Evolutionary conservation across 2,329 filamentous ascomycete species (phyloP).

Genomic region (Penicillium vulpinum): DNA sequence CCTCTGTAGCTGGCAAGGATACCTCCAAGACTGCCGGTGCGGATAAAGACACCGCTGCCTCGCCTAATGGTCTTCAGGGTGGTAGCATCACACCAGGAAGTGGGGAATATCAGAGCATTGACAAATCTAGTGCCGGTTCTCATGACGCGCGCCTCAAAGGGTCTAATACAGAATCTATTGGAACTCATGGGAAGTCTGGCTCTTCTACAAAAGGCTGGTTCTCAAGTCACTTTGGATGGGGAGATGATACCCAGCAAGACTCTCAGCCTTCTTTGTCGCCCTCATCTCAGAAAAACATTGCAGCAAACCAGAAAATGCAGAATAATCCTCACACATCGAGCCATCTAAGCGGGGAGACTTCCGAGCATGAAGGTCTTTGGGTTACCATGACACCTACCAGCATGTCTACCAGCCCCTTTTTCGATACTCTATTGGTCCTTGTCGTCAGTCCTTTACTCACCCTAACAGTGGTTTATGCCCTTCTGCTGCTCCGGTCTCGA

Average conservation of each 20-base stretch:
- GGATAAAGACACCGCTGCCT: slow-evolving; percentile 33
- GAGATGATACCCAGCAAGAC: slow-evolving; percentile 18
- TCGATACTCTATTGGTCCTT: slow-evolving; percentile 94
- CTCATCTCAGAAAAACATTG: slow-evolving; percentile 7
- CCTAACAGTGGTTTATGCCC: slow-evolving; percentile 85
- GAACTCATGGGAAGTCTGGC: slow-evolving; percentile 10
- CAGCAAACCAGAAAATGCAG: slow-evolving; percentile 20
- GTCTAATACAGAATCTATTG: slow-evolving; percentile 9
- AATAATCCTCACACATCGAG: slow-evolving; percentile 11
- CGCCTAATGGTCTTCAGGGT: slow-evolving; percentile 53
- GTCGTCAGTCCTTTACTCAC: slow-evolving; percentile 92
- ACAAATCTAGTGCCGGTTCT: slow-evolving; percentile 26
- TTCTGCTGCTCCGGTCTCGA: slow-evolving; percentile 81
- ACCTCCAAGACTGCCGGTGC: slow-evolving; percentile 32
- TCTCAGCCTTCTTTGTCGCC: slow-evolving; percentile 15
- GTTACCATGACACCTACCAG: slow-evolving; percentile 92
- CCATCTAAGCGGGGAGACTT: slow-evolving; percentile 36
- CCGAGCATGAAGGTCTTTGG: slow-evolving; percentile 78
- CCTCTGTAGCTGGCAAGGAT: slow-evolving; percentile 24
- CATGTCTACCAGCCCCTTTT: slow-evolving; percentile 85
- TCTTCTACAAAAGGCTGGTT: slow-evolving; percentile 35
- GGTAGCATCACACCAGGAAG: slow-evolving; percentile 71
- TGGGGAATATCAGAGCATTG: slow-evolving; percentile 63
- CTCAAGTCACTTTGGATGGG: slow-evolving; percentile 35
- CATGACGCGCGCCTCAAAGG: slow-evolving; percentile 17